Evolutionary conservation across 768 basidiomycete genomes (phyloP).

Genomic region (Sporobolomyces roseus): DNA sequence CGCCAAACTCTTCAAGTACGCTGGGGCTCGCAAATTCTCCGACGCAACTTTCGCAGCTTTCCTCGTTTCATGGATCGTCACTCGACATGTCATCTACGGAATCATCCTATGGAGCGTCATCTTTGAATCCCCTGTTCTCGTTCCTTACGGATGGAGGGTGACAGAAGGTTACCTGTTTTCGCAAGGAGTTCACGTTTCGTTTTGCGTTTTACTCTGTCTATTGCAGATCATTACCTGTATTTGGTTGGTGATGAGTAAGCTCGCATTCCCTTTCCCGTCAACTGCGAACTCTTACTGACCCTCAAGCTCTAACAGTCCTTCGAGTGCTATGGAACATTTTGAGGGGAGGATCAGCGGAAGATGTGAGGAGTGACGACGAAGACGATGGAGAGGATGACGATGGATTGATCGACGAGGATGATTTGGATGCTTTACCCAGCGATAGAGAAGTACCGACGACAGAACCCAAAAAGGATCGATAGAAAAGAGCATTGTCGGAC

Average conservation of each 20-base stretch:
- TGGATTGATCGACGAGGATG: too few species aligned
- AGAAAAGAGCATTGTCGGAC: too few species aligned
- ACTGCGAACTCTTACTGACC: not conserved
- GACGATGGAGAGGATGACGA: slow-evolving; percentile 34
- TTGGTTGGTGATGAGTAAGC: slow-evolving; percentile 36
- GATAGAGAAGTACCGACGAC: not conserved
- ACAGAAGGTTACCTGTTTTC: slow-evolving; percentile 60
- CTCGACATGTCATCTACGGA: slow-evolving; percentile 77
- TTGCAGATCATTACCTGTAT: slow-evolving; percentile 47
- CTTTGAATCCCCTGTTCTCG: slow-evolving; percentile 55
- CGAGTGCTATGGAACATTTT: slow-evolving; percentile 78
- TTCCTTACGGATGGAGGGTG: slow-evolving; percentile 62
- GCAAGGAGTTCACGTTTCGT: slow-evolving; percentile 53
- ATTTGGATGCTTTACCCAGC: slow-evolving; percentile 3
- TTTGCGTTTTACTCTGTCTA: slow-evolving; percentile 51
- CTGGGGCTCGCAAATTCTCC: slow-evolving; percentile 61
- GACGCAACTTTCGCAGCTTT: slow-evolving; percentile 76
- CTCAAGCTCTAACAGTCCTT: slow-evolving; percentile 51
- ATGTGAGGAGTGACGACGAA: slow-evolving; percentile 81
- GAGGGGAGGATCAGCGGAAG: slow-evolving; percentile 69
- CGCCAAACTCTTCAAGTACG: slow-evolving; percentile 90
- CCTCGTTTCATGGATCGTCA: slow-evolving; percentile 83
- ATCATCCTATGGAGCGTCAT: slow-evolving; percentile 64
- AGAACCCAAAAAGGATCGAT: slow-evolving; percentile 17
- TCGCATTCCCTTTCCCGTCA: not conserved